Conservation (phyloP, 2,329 filamentous ascomycete species). For the Paracamarosporium sp. region DNA sequence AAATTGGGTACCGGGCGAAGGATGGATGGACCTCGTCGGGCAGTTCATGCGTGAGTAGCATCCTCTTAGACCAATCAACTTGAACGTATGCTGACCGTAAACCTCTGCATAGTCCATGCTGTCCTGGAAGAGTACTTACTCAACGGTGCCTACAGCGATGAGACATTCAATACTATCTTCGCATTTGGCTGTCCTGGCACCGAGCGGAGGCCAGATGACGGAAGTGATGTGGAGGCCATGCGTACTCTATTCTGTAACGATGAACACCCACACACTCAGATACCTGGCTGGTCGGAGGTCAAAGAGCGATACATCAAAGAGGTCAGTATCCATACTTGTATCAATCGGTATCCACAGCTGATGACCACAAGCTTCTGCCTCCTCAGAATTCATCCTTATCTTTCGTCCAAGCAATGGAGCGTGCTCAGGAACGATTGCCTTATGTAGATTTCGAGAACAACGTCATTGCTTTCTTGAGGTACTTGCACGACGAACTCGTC, state of each 20-base stretch:
- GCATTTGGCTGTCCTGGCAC: constrained; percentile 51
- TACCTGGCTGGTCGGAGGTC: constrained; percentile 46
- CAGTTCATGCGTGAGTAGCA: constrained; percentile 49
- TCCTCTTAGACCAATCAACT: not conserved
- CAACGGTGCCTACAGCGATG: constrained; percentile 43
- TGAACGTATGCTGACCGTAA: not conserved
- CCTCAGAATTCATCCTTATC: constrained; percentile 25
- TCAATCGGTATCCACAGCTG: not conserved
- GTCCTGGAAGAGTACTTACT: constrained; percentile 56
- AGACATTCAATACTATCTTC: constrained; percentile 53
- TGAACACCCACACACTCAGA: constrained; percentile 31
- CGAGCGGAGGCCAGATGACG: constrained; percentile 28
- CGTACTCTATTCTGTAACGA: constrained; percentile 45
- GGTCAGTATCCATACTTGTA: constrained; percentile 15
- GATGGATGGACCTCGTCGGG: constrained; percentile 55
- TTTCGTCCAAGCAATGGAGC: constrained; percentile 29
- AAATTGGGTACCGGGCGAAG: constrained; percentile 41
- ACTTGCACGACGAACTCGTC: constrained; percentile 51
- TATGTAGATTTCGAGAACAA: constrained; percentile 47
- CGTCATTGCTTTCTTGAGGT: constrained; percentile 51
- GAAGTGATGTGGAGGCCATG: constrained; percentile 36
- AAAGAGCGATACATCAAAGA: constrained; percentile 42
- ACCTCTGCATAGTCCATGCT: constrained; percentile 46
- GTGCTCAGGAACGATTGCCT: constrained; percentile 40
- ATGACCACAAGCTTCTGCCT: constrained; percentile 23